Percentiles rank a stretch among this genome's conserved stretches.
Evolutionary conservation across 2,329 filamentous ascomycete species (phyloP).

Genomic region (Sordariomycetes sp.): DNA sequence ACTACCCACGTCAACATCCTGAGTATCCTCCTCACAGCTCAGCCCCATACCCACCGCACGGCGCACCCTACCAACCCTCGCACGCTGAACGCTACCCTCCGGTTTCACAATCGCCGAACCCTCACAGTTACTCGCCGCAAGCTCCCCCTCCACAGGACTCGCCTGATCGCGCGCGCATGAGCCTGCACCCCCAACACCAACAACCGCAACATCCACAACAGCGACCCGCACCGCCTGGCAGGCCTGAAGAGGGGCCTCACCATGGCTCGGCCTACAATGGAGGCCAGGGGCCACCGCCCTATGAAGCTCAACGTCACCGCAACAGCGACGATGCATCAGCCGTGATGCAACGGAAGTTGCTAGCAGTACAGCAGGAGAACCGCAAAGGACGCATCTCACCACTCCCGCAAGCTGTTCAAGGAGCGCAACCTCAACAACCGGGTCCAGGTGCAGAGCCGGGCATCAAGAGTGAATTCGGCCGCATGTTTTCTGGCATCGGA

Average conservation of each 20-base stretch:
- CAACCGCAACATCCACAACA: conserved; percentile 24
- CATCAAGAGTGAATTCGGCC: conserved; percentile 90
- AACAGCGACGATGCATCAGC: conserved; percentile 44
- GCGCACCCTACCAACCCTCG: conserved; percentile 17
- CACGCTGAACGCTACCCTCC: conserved; percentile 23
- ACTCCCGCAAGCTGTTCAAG: conserved; percentile 86
- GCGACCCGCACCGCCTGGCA: conserved; percentile 12
- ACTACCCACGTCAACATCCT: conserved; percentile 31
- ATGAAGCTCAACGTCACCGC: conserved; percentile 26
- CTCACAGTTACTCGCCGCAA: conserved; percentile 11
- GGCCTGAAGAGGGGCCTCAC: conserved; percentile 23
- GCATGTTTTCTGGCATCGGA: conserved; percentile 90
- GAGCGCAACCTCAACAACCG: conserved; percentile 72
- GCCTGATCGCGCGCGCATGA: conserved; percentile 38
- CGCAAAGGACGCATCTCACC: conserved; percentile 79
- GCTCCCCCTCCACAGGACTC: conserved; percentile 28
- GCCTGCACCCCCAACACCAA: conserved; percentile 24
- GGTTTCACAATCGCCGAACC: conserved; percentile 23
- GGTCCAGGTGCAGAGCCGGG: conserved; percentile 75
- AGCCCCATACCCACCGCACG: conserved; percentile 21
- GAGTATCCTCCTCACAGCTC: conserved; percentile 27
- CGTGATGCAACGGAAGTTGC: conserved; percentile 52
- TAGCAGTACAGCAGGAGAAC: conserved; percentile 75
- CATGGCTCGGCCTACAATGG: conserved; percentile 39
- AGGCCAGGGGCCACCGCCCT: conserved; percentile 28